These are phyloP conservation scores for Voacanga thouarsii DNA, from an alignment of 257 asterid species.

Conservation along the genomic window DNA sequence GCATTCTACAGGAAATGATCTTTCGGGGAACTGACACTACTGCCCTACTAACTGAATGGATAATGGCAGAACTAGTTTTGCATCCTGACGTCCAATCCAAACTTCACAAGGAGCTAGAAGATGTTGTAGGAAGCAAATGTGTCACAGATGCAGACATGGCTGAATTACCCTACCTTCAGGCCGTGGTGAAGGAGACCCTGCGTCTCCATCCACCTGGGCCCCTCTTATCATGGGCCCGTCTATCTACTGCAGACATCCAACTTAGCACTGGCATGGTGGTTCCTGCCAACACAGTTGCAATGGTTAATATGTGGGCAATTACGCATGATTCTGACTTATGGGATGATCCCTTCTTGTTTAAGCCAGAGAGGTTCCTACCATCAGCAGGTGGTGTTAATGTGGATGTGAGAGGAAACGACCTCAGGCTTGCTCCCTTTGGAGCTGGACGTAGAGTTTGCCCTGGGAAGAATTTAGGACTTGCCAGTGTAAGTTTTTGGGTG, in stretches of 20 bases:
- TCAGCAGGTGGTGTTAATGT: slow-evolving; percentile 24
- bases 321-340: slow-evolving; percentile 41
- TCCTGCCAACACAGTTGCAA: slow-evolving; percentile 48
- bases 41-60: slow-evolving; percentile 53
- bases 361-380: slow-evolving; percentile 38
- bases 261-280: slow-evolving; percentile 51
- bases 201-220: slow-evolving; percentile 63
- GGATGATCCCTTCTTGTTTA: slow-evolving; percentile 33
- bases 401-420: slow-evolving; percentile 47
- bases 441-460: slow-evolving; percentile 64
- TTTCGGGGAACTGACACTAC: slow-evolving; percentile 60
- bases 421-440: slow-evolving; percentile 57
- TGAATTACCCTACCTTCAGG: slow-evolving; percentile 41
- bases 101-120: slow-evolving; percentile 27
- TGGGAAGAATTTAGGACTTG: slow-evolving; percentile 47
- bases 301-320: slow-evolving; percentile 72
- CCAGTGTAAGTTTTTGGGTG: slow-evolving; percentile 48
- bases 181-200: slow-evolving; percentile 49
- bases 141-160: slow-evolving; percentile 29
- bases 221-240: slow-evolving; percentile 51
- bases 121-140: slow-evolving; percentile 3
- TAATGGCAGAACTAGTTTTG: slow-evolving; percentile 47
- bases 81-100: slow-evolving; percentile 36
- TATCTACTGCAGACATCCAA: slow-evolving; percentile 35
- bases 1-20: slow-evolving; percentile 40